Base-by-base conservation (phyloP, 306 rosid genomes). In the Vigna unguiculata region DNA sequence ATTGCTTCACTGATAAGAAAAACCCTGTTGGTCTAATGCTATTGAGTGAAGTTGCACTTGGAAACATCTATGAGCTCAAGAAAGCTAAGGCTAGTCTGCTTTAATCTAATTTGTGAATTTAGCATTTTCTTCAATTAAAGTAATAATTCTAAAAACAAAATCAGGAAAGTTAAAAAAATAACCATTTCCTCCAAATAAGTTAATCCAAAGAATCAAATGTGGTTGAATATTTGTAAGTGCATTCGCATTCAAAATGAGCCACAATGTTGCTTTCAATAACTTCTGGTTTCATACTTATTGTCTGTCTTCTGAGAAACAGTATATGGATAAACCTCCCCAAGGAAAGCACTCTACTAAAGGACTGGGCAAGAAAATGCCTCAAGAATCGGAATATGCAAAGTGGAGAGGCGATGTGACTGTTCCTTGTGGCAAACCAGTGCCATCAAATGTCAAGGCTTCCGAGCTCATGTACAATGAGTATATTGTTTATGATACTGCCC, bases 311-410 rank as follows among this genome's bases (percentile, higher is more conserved):
- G 78, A 65, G 68, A 69, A 80, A 69, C 77, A 95, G 97, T 92
- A 88, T 74, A 88, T 95, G 93, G 97, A 95, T 32, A 90, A 85
- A 71, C 97, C 97, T 83, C 99, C 99, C 0, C 78, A 74, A 77
- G 97, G 99, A 75, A 95, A 95, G 88, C 97, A 95, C 74, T 92
- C 97, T 25, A 92, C 97, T 0, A 95, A 90, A 83, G 99, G 99
- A 63, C 82, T 95, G 66, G 99, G 97, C 79, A 92, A 90, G 90
- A 92, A 89, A 82, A 46, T 84, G 81, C 99, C 97, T 21, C 78
- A 72, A 17, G 82, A 83, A 58, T 80, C 90, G 0, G 99, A 89
- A 63, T 79, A 83, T 62, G 88, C 81, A 14, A 92, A 73, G 67
- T 95, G 97, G 99, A 90, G 78, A 84, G 92, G 81, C 36, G 89